phyloP scores from a whole-genome alignment of 2,329 filamentous ascomycete genomes.

The Fusarium sp. region DNA sequence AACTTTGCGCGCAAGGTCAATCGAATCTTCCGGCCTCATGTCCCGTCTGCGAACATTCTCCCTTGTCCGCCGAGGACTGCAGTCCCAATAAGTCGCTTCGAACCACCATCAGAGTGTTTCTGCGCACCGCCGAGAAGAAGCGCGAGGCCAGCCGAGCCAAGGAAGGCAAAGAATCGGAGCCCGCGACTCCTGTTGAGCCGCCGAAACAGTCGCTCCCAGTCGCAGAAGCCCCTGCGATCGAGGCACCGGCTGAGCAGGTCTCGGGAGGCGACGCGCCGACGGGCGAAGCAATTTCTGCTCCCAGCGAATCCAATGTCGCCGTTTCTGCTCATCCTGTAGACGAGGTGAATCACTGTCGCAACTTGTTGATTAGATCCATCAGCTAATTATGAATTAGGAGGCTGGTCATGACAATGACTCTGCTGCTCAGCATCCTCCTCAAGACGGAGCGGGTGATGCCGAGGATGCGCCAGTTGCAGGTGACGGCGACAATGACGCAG shows the following conservation, averaged over 20 bases:
- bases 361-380: neutral
- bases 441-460: conserved; percentile 28
- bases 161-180: conserved; percentile 56
- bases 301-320: conserved; percentile 11
- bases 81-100: conserved; percentile 91
- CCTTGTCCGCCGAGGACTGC: conserved; percentile 87
- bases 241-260: conserved; percentile 34
- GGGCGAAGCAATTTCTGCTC: conserved; percentile 13
- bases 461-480: conserved; percentile 18
- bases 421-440: conserved; percentile 5
- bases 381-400: conserved; percentile 13
- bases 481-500: conserved; percentile 29
- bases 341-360: conserved; percentile 26
- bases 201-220: conserved; percentile 49
- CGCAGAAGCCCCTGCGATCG: conserved; percentile 33
- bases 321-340: conserved; percentile 17
- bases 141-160: conserved; percentile 73
- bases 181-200: conserved; percentile 57
- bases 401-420: conserved; percentile 2
- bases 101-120: conserved; percentile 90
- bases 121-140: conserved; percentile 93
- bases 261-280: conserved; percentile 9
- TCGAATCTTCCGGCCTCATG: conserved; percentile 81
- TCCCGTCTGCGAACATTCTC: conserved; percentile 92
- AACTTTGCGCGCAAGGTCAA: conserved; percentile 69